Percentiles rank a stretch among this genome's conserved stretches.
phyloP scores from a whole-genome alignment of 2,329 filamentous ascomycete genomes.

The Emergomyces orientalis region DNA sequence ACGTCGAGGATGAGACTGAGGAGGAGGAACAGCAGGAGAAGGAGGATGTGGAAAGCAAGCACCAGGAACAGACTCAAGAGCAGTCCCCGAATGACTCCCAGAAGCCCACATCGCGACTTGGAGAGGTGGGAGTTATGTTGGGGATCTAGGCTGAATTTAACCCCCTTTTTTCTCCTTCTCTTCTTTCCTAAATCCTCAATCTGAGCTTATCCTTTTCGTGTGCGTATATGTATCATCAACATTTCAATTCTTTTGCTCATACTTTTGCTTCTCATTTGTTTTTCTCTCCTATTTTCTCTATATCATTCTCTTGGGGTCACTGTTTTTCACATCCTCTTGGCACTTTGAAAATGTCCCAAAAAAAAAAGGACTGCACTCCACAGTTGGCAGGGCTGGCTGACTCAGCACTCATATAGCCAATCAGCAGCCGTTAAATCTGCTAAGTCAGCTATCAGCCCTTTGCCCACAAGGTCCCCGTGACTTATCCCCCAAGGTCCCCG shows the following conservation, averaged over 20 bases:
- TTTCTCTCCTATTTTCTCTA: background rate
- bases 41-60: background rate
- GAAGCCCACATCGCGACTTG: constrained; percentile 1
- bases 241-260: background rate
- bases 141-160: constrained; percentile 6
- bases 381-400: background rate
- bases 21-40: background rate
- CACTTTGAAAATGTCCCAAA: too few relatives aligned
- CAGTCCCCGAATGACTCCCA: background rate
- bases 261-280: background rate
- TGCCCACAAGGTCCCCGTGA: constrained; percentile 1
- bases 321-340: too few relatives aligned
- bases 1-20: constrained; percentile 1
- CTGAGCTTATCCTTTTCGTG: background rate
- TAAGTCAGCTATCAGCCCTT: background rate
- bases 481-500: constrained; percentile 2
- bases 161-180: constrained; percentile 17
- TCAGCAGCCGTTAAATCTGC: background rate
- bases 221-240: background rate
- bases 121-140: constrained; percentile 12
- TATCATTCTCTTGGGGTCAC: too few relatives aligned
- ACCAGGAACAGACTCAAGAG: background rate
- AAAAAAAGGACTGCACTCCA: too few relatives aligned
- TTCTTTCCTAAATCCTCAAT: background rate
- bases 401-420: background rate